Percentiles rank a stretch among this genome's conserved stretches.
phyloP scores from a whole-genome alignment of 306 rosid species.

The Casuarina equisetifolia region DNA sequence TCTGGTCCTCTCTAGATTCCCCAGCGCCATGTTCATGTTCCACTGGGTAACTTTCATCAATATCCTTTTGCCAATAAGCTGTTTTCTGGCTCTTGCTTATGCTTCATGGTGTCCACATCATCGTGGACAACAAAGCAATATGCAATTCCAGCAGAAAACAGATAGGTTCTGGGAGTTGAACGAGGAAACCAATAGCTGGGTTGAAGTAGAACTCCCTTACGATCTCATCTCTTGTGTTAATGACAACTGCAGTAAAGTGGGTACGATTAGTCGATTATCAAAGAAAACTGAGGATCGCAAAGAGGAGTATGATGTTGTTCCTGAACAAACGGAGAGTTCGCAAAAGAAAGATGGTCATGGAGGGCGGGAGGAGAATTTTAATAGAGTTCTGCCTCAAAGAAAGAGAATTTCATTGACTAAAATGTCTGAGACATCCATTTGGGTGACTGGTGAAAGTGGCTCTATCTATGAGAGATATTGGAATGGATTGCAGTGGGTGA shows the following conservation, averaged over 20 bases:
- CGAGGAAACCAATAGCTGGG: constrained; percentile 69
- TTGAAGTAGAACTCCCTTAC: constrained; percentile 72
- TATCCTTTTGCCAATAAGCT: constrained; percentile 41
- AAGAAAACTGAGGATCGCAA: constrained; percentile 18
- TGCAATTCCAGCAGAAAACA: constrained; percentile 67
- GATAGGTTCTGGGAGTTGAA: constrained; percentile 80
- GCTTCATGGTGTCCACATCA: constrained; percentile 60
- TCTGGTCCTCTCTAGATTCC: constrained; percentile 20
- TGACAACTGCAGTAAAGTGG: constrained; percentile 45
- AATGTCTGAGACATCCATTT: constrained; percentile 72
- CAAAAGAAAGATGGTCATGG: constrained; percentile 21
- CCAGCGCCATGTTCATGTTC: constrained; percentile 52
- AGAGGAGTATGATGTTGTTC: constrained; percentile 33
- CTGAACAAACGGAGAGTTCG: constrained; percentile 25
- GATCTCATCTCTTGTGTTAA: constrained; percentile 62
- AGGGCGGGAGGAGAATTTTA: constrained; percentile 25
- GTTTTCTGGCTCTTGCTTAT: constrained; percentile 32
- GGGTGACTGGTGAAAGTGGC: constrained; percentile 91
- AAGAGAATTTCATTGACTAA: constrained; percentile 75
- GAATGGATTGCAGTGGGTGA: constrained; percentile 95
- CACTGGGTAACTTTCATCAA: constrained; percentile 46
- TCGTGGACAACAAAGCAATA: constrained; percentile 36
- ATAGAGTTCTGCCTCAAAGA: constrained; percentile 52
- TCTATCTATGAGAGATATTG: constrained; percentile 91
- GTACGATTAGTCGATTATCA: constrained; percentile 26